A percentile compares a stretch with the other conserved stretches of the same genome.
phyloP scores from a whole-genome alignment of 805 yeast species.

The Candida ponderosae region DNA sequence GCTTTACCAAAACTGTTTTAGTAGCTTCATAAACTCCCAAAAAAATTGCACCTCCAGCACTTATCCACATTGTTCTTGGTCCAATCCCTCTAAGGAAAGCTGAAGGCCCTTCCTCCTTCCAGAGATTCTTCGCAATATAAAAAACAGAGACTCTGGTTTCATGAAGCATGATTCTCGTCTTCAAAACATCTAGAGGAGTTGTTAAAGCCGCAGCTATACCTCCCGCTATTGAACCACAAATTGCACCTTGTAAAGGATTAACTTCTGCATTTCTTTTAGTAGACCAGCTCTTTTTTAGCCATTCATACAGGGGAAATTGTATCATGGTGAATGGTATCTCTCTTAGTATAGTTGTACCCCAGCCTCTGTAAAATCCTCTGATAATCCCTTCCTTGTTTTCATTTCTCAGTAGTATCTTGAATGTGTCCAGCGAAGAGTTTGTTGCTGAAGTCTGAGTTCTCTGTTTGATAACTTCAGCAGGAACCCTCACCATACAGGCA shows the following conservation, averaged over 20 bases:
- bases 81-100: constrained; percentile 84
- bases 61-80: constrained; percentile 95
- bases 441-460: constrained; percentile 71
- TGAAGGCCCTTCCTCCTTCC: constrained; percentile 62
- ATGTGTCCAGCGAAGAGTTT: constrained; percentile 56
- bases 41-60: constrained; percentile 97
- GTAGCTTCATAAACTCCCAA: constrained; percentile 86
- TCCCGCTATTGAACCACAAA: constrained; percentile 79
- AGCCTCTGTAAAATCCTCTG: constrained; percentile 84
- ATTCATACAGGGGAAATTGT: constrained; percentile 92
- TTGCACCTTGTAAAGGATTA: constrained; percentile 69
- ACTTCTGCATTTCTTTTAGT: constrained; percentile 30
- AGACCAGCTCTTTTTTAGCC: constrained; percentile 57
- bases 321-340: constrained; percentile 96
- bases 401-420: constrained; percentile 53
- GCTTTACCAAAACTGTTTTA: constrained; percentile 24
- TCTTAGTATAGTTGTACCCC: constrained; percentile 85
- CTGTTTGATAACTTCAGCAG: constrained; percentile 94
- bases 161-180: constrained; percentile 80
- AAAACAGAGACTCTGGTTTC: constrained; percentile 37
- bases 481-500: constrained; percentile 92
- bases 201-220: constrained; percentile 77
- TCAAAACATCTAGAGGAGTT: constrained; percentile 73
- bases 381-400: constrained; percentile 71
- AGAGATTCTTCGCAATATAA: constrained; percentile 41